Conservation (phyloP, 306 rosid species). For the Myrica gale region DNA sequence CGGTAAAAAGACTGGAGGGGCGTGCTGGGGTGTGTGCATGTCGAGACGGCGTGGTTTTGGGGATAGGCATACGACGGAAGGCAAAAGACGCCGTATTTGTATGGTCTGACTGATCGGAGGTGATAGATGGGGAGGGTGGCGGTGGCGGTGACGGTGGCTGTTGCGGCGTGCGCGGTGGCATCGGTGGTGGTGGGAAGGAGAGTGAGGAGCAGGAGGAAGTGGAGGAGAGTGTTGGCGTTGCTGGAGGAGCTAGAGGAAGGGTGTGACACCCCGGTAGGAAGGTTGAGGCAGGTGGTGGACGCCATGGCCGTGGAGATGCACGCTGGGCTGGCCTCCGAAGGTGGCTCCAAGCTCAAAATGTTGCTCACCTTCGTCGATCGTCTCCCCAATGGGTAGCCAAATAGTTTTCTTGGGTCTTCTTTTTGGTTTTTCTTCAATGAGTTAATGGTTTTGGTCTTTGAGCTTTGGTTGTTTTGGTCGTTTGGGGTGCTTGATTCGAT, state of each 20-base stretch:
- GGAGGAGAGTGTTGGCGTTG: constrained; percentile 67
- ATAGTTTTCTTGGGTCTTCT: neutral
- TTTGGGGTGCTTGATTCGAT: neutral
- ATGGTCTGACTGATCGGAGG: constrained; percentile 45
- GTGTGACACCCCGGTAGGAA: constrained; percentile 62
- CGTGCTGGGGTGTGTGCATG: constrained; percentile 46
- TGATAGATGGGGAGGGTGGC: constrained; percentile 64
- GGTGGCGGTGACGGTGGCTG: constrained; percentile 64
- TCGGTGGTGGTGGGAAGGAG: constrained; percentile 70
- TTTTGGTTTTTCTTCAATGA: neutral
- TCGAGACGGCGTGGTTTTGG: constrained; percentile 61
- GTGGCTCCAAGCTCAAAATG: constrained; percentile 98
- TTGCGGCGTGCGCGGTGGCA: constrained; percentile 69
- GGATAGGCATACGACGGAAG: constrained; percentile 37
- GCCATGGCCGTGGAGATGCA: constrained; percentile 99
- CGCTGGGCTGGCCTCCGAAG: constrained; percentile 94
- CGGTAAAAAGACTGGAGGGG: neutral
- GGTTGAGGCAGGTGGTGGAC: constrained; percentile 81
- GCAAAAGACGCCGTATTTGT: constrained; percentile 48
- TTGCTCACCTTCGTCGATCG: constrained; percentile 82
- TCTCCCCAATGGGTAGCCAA: constrained; percentile 80
- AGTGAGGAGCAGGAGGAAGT: constrained; percentile 68
- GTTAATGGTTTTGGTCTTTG: constrained; percentile 20
- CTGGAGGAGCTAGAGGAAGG: constrained; percentile 68
- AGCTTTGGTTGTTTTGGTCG: neutral